Percentiles rank a stretch among this genome's conserved stretches.
These are phyloP conservation scores for Hypoxylon crocopeplum DNA, from an alignment of 495 filamentous ascomycete genomes.

Conservation along the genomic window DNA sequence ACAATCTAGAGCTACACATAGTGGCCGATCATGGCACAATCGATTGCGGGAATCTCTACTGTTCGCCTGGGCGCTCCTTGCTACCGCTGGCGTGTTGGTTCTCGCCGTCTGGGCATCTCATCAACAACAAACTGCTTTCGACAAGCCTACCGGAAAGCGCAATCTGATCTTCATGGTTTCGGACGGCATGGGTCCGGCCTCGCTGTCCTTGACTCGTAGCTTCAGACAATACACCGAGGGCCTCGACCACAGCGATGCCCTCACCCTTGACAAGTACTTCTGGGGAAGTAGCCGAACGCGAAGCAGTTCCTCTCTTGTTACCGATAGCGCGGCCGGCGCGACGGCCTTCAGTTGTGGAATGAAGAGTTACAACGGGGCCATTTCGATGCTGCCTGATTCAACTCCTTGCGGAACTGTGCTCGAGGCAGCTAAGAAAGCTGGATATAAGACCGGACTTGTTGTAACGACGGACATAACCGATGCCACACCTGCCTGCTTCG, in stretches of 20 bases:
- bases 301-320: conserved; percentile 81
- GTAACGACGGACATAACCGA: conserved; percentile 96
- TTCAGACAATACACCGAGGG: conserved; percentile 75
- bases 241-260: conserved; percentile 70
- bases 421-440: conserved; percentile 89
- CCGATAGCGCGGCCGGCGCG: conserved; percentile 93
- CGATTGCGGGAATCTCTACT: conserved; percentile 66
- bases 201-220: conserved; percentile 80
- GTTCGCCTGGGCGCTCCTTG: conserved; percentile 88
- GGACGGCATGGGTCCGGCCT: conserved; percentile 96
- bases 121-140: conserved; percentile 51
- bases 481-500: conserved; percentile 97
- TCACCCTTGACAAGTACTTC: conserved; percentile 83
- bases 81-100: conserved; percentile 78
- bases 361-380: conserved; percentile 97
- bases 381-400: conserved; percentile 84
- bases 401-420: conserved; percentile 91
- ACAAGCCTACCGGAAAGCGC: conserved; percentile 70
- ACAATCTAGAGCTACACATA: conserved; percentile 25
- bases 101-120: conserved; percentile 78
- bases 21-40: conserved; percentile 32
- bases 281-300: conserved; percentile 90
- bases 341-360: conserved; percentile 91
- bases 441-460: conserved; percentile 91
- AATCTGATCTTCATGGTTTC: conserved; percentile 99